Evolutionary conservation across 2,329 filamentous ascomycete species (phyloP).

Genomic region (Aspergillus sclerotialis): DNA sequence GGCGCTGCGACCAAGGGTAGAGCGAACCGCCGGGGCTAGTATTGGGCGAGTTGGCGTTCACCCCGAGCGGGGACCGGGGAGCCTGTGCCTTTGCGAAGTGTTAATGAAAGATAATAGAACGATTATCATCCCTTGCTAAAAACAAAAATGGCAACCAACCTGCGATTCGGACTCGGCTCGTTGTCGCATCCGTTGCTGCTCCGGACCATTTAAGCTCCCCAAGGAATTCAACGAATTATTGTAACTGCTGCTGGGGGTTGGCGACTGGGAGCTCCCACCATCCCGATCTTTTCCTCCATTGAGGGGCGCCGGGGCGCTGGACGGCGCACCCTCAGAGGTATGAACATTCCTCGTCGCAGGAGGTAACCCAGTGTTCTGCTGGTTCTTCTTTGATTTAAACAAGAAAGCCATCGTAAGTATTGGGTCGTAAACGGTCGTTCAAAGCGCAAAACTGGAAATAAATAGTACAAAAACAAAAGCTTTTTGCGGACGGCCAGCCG

Average conservation of each 20-base stretch:
- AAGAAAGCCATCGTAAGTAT: slow-evolving; percentile 64
- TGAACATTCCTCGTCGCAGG: slow-evolving; percentile 50
- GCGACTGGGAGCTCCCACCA: slow-evolving; percentile 43
- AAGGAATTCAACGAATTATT: slow-evolving; percentile 62
- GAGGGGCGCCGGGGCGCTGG: slow-evolving; percentile 35
- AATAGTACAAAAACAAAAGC: slow-evolving; percentile 5
- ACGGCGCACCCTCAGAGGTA: slow-evolving; percentile 47
- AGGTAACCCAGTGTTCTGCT: slow-evolving; percentile 47
- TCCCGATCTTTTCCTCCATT: slow-evolving; percentile 40
- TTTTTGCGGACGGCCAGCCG: slow-evolving; percentile 1
- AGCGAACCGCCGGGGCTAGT: slow-evolving; percentile 66
- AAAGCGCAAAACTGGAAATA: slow-evolving; percentile 12
- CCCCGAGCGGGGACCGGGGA: slow-evolving; percentile 42
- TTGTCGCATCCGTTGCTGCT: slow-evolving; percentile 54
- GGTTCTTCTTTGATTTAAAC: slow-evolving; percentile 74
- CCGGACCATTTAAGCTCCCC: slow-evolving; percentile 57
- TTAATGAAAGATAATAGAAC: background rate
- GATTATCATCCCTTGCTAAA: background rate
- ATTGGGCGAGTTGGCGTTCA: slow-evolving; percentile 44
- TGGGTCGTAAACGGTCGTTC: slow-evolving; percentile 28
- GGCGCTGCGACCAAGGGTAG: slow-evolving; percentile 92
- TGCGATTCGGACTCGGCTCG: slow-evolving; percentile 50
- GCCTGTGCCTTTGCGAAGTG: slow-evolving; percentile 10
- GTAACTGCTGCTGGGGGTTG: slow-evolving; percentile 68
- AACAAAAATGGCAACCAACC: slow-evolving; percentile 29